These are phyloP conservation scores for Gastrolobium villosum DNA, from an alignment of 306 rosid species.

Conservation along the genomic window DNA sequence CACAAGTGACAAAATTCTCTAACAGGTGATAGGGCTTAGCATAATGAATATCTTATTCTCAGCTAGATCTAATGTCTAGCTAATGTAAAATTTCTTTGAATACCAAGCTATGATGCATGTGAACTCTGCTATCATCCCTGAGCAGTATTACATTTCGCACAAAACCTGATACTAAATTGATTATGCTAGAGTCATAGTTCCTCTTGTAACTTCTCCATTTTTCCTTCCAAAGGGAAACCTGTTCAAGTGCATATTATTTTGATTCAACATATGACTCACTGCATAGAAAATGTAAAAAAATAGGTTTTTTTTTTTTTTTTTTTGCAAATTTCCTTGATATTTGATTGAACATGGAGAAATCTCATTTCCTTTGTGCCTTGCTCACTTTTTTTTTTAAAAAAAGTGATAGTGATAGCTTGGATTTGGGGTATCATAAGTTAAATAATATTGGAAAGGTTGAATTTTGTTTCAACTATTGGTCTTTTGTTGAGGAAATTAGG, in stretches of 20 bases:
- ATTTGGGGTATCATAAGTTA: conserved; percentile 27
- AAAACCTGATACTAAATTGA: conserved; percentile 21
- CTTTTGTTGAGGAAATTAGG: conserved; percentile 29
- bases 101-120: conserved; percentile 32
- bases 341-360: conserved; percentile 29
- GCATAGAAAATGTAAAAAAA: conserved; percentile 22
- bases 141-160: conserved; percentile 21
- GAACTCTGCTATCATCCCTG: conserved; percentile 14
- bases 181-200: conserved; percentile 34
- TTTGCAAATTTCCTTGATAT: conserved; percentile 9
- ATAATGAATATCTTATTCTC: background rate
- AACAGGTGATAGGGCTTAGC: background rate
- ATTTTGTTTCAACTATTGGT: conserved; percentile 1
- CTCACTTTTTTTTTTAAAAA: background rate
- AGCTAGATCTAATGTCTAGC: conserved; percentile 6
- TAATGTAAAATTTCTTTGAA: conserved; percentile 18
- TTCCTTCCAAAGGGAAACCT: conserved; percentile 17
- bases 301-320: background rate
- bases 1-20: conserved; percentile 19
- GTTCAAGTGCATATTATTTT: conserved; percentile 7
- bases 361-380: conserved; percentile 20
- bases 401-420: conserved; percentile 38
- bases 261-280: conserved; percentile 15
- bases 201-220: conserved; percentile 16
- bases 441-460: conserved; percentile 13